These are phyloP conservation scores for Herpetomonas muscarum DNA, from an alignment of 208 protist species.

Conservation along the genomic window DNA sequence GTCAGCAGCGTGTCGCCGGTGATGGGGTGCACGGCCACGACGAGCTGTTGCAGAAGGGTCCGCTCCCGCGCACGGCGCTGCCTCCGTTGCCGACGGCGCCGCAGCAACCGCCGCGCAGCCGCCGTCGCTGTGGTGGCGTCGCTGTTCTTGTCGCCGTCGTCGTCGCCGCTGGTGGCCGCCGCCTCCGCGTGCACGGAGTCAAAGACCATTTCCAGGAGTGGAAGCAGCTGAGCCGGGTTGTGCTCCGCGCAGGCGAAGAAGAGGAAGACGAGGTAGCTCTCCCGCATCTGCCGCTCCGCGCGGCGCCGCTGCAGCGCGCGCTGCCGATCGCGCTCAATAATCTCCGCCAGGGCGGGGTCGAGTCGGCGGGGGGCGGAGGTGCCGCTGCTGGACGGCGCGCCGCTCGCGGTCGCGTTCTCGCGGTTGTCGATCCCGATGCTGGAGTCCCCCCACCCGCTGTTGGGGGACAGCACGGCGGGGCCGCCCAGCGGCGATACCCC, in stretches of 20 bases:
- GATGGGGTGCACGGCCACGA: conserved; percentile 21
- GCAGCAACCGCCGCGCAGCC: too few relatives aligned
- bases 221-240: conserved; percentile 22
- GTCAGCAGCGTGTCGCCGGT: conserved; percentile 52
- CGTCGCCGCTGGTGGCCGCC: not conserved
- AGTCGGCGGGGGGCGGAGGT: too few relatives aligned
- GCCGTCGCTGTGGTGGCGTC: too few relatives aligned
- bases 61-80: not conserved
- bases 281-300: conserved; percentile 1
- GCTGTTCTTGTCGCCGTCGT: not conserved
- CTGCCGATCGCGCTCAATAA: not conserved
- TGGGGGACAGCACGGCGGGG: not conserved
- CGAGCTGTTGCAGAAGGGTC: not conserved
- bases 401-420: too few relatives aligned
- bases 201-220: not conserved
- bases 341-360: not conserved
- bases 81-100: too few relatives aligned
- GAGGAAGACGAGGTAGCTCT: conserved; percentile 22
- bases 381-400: too few relatives aligned
- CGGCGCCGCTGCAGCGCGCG: not conserved
- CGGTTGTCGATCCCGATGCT: too few relatives aligned
- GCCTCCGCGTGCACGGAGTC: not conserved
- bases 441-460: too few relatives aligned
- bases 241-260: conserved; percentile 46
- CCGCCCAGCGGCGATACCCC: not conserved